Percentiles rank a stretch among this genome's conserved stretches.
Conservation (phyloP, 305 asterid genomes). For the Solanum hybrid region DNA sequence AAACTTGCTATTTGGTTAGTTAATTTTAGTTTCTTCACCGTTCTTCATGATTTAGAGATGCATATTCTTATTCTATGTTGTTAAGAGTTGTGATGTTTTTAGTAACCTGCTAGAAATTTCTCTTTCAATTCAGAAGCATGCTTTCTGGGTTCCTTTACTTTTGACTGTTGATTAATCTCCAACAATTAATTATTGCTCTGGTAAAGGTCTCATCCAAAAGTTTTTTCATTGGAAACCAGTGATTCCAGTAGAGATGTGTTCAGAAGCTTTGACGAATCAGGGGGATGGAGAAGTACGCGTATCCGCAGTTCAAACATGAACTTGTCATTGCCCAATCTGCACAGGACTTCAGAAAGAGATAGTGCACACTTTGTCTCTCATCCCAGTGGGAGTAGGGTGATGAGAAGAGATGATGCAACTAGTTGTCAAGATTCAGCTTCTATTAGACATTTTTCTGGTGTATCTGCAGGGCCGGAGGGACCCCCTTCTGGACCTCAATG, state of each 20-base stretch:
- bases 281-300: slow-evolving; percentile 53
- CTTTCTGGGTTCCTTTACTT: neutral
- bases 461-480: slow-evolving; percentile 25
- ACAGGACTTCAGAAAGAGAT: slow-evolving; percentile 15
- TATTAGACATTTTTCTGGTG: slow-evolving; percentile 21
- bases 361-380: slow-evolving; percentile 14
- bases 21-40: too few species aligned
- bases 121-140: too few species aligned
- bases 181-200: neutral
- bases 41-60: too few species aligned
- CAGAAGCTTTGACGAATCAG: slow-evolving; percentile 22
- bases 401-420: slow-evolving; percentile 33
- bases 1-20: too few species aligned
- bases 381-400: slow-evolving; percentile 20
- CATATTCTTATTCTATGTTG: too few species aligned
- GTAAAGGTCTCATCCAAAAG: neutral
- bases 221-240: slow-evolving; percentile 12
- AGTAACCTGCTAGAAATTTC: too few species aligned
- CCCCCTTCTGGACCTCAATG: slow-evolving; percentile 22
- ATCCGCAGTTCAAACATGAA: slow-evolving; percentile 27
- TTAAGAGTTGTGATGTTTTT: too few species aligned
- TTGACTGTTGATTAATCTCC: neutral
- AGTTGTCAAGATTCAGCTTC: slow-evolving; percentile 20
- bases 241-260: slow-evolving; percentile 13
- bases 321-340: slow-evolving; percentile 20